Base-by-base conservation (phyloP, 225 moss, liverwort and hornwort genomes). In the Climacium dendroides region DNA sequence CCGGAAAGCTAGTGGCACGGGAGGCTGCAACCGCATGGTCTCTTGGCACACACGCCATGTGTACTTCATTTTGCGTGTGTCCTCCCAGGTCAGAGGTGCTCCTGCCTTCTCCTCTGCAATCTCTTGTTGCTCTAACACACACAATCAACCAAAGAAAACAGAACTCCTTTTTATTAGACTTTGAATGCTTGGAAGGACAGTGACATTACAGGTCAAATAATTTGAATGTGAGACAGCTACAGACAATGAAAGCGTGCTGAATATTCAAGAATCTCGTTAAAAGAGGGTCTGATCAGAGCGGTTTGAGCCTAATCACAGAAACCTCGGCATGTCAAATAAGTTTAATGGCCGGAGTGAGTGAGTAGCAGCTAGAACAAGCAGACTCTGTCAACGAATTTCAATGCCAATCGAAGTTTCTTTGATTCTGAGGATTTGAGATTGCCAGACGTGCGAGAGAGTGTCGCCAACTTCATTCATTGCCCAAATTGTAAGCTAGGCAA, bases 71-170 rank as follows among this genome's bases (percentile, higher is more conserved):
- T 70, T 71, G 43, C 71, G 43, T 26, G 43, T 43, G 43, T 43
- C 71, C 2, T 71, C 71, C 43, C 71, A 71, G 7, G 62, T 81
- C 34, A 90, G 4, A 28, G 90, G 35, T 14, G 71, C 77, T 55
- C 81, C 81, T 37, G 48, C 84, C 79, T 88, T 92, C 9, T 41
- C 86, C 35, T 86, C 34, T 11, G 70, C 90, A 69, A 92, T 81
- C 30, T 69, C 90, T 67, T 67, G 67, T 88, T 92, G 92, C 11
- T 90, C 92, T 92, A 24, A 16, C 5, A 35, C 1, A 43, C 15
- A 28, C 2, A 72, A 6, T 3, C 43, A 41, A 16, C 23, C 37
- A 24, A 1, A 14, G 23, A 37, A 37, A 30, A 7, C 12, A 28
- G 15, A 50, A 13, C 15, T 25, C 19, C 8, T 69, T 13, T 39